Percentiles rank a stretch among this genome's conserved stretches.
These are phyloP conservation scores for Umbelopsis isabellina DNA, from an alignment of 192 early-diverging fungal genomes.

Conservation along the genomic window DNA sequence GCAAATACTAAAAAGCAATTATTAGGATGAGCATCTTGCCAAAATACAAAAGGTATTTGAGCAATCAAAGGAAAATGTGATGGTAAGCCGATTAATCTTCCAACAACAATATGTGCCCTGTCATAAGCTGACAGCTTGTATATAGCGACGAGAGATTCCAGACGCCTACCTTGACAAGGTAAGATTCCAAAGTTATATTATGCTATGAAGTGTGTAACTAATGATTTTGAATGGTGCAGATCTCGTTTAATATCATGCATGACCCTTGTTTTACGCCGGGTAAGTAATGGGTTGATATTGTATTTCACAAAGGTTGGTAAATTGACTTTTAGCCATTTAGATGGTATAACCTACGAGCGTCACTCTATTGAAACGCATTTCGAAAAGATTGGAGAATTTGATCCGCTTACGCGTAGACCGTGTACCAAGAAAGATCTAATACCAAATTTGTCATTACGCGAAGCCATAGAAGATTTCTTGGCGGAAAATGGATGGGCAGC, in stretches of 20 bases:
- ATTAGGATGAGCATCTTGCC: conserved; percentile 44
- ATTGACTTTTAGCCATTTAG: conserved; percentile 58
- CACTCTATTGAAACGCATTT: conserved; percentile 75
- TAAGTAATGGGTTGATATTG: not conserved
- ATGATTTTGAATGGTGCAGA: conserved; percentile 65
- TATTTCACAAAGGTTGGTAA: not conserved
- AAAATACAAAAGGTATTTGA: conserved; percentile 52
- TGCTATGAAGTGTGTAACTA: conserved; percentile 45
- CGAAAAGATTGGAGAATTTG: conserved; percentile 78
- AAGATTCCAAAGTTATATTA: conserved; percentile 14
- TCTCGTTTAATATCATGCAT: conserved; percentile 83
- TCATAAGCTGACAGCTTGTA: not conserved
- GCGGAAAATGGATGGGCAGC: conserved; percentile 66
- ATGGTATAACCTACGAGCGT: conserved; percentile 78
- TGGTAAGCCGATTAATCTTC: conserved; percentile 16
- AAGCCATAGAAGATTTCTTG: conserved; percentile 64
- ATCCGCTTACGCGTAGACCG: conserved; percentile 72
- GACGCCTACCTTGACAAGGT: conserved; percentile 43
- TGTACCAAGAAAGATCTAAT: conserved; percentile 69
- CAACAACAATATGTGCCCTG: not conserved
- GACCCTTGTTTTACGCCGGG: conserved; percentile 54
- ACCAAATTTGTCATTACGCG: conserved; percentile 78
- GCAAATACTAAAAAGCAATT: not conserved
- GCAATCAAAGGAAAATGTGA: conserved; percentile 51
- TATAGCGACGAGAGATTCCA: conserved; percentile 39